A percentile compares a stretch with the other conserved stretches of the same genome.
phyloP scores from a whole-genome alignment of 257 asterid species.

The Leptodermis oblonga region DNA sequence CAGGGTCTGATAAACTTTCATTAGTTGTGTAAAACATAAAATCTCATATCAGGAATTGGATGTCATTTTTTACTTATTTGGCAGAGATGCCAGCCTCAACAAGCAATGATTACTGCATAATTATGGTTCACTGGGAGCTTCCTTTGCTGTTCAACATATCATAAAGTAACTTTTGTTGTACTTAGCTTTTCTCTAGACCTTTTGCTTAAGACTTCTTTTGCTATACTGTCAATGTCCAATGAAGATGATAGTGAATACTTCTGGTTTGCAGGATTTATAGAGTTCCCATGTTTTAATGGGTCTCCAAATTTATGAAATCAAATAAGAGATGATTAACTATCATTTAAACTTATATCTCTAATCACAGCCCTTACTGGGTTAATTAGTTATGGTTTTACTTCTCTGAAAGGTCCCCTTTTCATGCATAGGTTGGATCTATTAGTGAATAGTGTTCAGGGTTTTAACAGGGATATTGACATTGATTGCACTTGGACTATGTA shows the following conservation, averaged over 20 bases:
- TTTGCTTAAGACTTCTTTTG: conserved; percentile 4
- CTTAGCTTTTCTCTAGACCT: background rate
- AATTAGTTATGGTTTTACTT: background rate
- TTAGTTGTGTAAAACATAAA: background rate
- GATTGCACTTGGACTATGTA: background rate
- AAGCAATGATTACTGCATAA: background rate
- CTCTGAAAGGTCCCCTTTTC: background rate
- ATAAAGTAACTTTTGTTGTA: no score
- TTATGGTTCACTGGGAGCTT: background rate
- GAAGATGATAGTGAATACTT: background rate
- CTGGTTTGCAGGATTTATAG: background rate
- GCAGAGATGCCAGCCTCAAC: background rate
- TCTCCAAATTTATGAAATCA: background rate
- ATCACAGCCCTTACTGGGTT: background rate
- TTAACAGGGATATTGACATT: background rate
- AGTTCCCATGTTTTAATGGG: background rate
- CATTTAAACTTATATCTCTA: background rate
- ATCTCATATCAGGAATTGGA: background rate
- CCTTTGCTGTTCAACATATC: background rate
- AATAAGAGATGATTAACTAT: background rate
- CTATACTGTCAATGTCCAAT: background rate
- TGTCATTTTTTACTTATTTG: background rate
- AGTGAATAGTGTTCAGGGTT: background rate
- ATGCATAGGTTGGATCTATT: background rate
- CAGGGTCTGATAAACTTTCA: background rate